phyloP scores from a whole-genome alignment of 2,329 filamentous ascomycete species.

The Stachybotrys echinatus region DNA sequence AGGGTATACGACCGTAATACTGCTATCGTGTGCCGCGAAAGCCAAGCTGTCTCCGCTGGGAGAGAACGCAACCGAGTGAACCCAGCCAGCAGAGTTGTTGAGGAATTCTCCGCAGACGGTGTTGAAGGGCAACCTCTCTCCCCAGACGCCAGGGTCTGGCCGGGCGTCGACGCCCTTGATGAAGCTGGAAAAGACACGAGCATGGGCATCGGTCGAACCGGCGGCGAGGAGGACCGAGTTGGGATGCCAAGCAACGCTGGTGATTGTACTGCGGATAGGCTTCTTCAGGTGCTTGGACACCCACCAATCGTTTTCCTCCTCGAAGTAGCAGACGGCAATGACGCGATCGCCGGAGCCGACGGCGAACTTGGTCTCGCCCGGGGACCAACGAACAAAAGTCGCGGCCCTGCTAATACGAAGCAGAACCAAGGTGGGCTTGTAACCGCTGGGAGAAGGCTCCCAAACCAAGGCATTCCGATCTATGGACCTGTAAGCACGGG shows the following conservation, averaged over 20 bases:
- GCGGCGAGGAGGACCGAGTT: constrained; percentile 94
- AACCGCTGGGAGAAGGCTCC: constrained; percentile 87
- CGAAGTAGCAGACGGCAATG: constrained; percentile 97
- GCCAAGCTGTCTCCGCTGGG: constrained; percentile 90
- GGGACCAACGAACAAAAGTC: constrained; percentile 95
- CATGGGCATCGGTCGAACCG: constrained; percentile 95
- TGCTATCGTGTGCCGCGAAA: constrained; percentile 93
- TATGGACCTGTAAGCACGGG: constrained; percentile 26
- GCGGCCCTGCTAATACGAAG: constrained; percentile 95
- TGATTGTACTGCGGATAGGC: constrained; percentile 95
- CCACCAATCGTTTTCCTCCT: constrained; percentile 99
- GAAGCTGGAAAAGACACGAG: constrained; percentile 89
- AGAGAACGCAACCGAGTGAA: constrained; percentile 89
- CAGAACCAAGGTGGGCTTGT: constrained; percentile 95
- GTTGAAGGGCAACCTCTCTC: constrained; percentile 93
- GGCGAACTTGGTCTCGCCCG: constrained; percentile 94
- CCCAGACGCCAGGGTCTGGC: constrained; percentile 86
- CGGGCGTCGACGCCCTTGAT: constrained; percentile 90
- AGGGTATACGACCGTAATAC: constrained; percentile 93
- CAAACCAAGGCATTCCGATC: constrained; percentile 97
- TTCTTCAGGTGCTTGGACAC: constrained; percentile 99
- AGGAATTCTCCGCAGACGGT: constrained; percentile 95
- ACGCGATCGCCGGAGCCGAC: constrained; percentile 93
- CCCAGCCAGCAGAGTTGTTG: constrained; percentile 95
- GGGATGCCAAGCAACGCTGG: constrained; percentile 91